A percentile compares a stretch with the other conserved stretches of the same genome.
Evolutionary conservation across 2,329 filamentous ascomycete genomes (phyloP).

Genomic region (Hypoxylon sp.): DNA sequence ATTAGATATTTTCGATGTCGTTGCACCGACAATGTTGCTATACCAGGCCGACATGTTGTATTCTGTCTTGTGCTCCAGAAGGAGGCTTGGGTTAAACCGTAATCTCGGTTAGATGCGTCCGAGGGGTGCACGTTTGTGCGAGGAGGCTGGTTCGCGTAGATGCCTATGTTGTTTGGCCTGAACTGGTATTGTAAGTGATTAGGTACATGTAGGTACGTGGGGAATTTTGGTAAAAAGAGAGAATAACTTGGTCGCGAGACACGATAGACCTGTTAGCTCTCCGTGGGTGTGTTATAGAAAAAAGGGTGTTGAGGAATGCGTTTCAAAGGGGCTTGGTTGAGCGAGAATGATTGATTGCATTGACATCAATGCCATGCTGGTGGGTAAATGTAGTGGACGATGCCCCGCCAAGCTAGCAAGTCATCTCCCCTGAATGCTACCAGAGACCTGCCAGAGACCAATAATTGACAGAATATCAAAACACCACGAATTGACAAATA

Average conservation of each 20-base stretch:
- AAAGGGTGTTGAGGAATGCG: constrained; percentile 26
- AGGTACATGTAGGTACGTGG: constrained; percentile 13
- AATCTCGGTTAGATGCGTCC: constrained; percentile 36
- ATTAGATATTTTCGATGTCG: constrained; percentile 74
- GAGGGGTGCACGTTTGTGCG: constrained; percentile 21
- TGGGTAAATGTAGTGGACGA: constrained; percentile 17
- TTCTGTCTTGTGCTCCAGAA: constrained; percentile 30
- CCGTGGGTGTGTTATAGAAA: constrained; percentile 9
- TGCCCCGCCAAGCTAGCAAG: constrained; percentile 27
- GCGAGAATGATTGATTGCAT: constrained; percentile 37
- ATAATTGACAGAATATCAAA: constrained; percentile 15
- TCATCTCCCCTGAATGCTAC: constrained; percentile 21
- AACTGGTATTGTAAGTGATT: constrained; percentile 1
- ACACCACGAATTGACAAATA: constrained; percentile 36
- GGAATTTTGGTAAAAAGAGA: constrained; percentile 5
- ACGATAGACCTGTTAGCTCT: constrained; percentile 5
- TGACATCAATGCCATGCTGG: constrained; percentile 29
- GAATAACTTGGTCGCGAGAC: constrained; percentile 5
- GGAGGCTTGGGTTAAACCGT: constrained; percentile 10
- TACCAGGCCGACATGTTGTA: constrained; percentile 81
- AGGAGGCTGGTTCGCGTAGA: constrained; percentile 19
- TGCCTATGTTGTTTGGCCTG: neutral
- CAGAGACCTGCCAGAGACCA: neutral
- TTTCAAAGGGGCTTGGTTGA: constrained; percentile 35
- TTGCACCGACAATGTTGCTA: constrained; percentile 76